These are phyloP conservation scores for Murraya koenigii DNA, from an alignment of 345 rosid species.

Conservation along the genomic window DNA sequence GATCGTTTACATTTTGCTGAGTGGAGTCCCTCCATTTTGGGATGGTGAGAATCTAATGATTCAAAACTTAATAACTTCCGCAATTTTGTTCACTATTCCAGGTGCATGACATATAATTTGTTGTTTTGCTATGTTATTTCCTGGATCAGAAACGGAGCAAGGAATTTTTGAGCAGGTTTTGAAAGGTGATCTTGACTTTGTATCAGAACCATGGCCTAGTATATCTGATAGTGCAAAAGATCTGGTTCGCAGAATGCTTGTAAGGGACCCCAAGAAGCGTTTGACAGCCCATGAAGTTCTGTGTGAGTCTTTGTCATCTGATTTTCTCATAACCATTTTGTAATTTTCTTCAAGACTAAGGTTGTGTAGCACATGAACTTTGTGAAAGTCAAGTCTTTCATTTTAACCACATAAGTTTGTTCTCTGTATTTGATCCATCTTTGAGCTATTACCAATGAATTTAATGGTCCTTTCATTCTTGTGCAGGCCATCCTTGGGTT, in stretches of 20 bases:
- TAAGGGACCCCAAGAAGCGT: constrained; percentile 77
- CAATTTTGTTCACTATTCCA: constrained; percentile 6
- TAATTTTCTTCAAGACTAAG: neutral
- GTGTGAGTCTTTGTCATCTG: constrained; percentile 48
- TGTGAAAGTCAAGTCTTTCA: too few species aligned
- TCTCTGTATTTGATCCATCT: neutral
- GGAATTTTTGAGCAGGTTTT: constrained; percentile 97
- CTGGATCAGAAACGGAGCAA: constrained; percentile 81
- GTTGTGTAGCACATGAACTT: too few species aligned
- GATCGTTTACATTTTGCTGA: constrained; percentile 74
- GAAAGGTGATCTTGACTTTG: constrained; percentile 83
- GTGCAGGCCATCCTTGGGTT: constrained; percentile 95
- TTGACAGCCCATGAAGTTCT: constrained; percentile 88
- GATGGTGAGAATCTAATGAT: constrained; percentile 56
- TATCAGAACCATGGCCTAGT: constrained; percentile 96
- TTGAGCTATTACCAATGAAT: neutral
- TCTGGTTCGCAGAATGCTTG: constrained; percentile 81
- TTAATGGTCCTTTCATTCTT: constrained; percentile 8
- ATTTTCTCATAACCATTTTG: neutral
- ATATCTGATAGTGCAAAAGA: constrained; percentile 88
- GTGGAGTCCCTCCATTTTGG: constrained; percentile 99
- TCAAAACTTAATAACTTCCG: neutral
- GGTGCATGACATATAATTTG: constrained; percentile 18
- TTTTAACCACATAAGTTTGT: too few species aligned
- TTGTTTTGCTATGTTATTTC: constrained; percentile 14